phyloP scores from a whole-genome alignment of 164 flowering plant species.

The Nelumbo lutea region DNA sequence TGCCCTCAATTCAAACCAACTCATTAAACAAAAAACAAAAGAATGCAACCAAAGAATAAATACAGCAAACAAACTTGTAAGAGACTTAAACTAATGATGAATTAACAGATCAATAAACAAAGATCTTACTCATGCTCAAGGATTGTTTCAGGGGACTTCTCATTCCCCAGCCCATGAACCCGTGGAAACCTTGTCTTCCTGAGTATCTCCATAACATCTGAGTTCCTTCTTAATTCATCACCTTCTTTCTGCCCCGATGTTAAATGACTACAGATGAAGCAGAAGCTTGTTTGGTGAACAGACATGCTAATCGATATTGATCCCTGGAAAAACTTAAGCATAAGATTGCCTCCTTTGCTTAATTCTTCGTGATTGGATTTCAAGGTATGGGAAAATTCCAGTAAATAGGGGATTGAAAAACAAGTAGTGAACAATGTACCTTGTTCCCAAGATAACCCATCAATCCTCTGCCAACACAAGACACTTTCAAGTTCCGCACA shows the following conservation, averaged over 20 bases:
- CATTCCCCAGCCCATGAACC: slow-evolving; percentile 25
- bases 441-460: slow-evolving; percentile 60
- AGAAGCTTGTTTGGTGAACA: slow-evolving; percentile 36
- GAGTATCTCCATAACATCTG: slow-evolving; percentile 42
- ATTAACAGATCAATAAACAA: neutral
- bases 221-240: slow-evolving; percentile 38
- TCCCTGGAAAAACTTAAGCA: slow-evolving; percentile 19
- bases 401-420: neutral
- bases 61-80: neutral
- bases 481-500: slow-evolving; percentile 42
- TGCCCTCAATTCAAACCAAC: neutral
- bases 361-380: neutral
- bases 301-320: slow-evolving; percentile 37
- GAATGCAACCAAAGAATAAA: neutral
- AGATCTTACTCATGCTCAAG: slow-evolving; percentile 39
- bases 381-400: neutral
- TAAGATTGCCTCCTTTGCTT: neutral
- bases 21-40: neutral
- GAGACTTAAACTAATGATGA: neutral
- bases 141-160: slow-evolving; percentile 37
- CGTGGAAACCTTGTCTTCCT: slow-evolving; percentile 43
- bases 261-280: slow-evolving; percentile 39
- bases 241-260: slow-evolving; percentile 46
- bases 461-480: slow-evolving; percentile 50
- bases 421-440: slow-evolving; percentile 21